phyloP scores from a whole-genome alignment of 2,329 filamentous ascomycete genomes.

The Epichloe brachyelytri region DNA sequence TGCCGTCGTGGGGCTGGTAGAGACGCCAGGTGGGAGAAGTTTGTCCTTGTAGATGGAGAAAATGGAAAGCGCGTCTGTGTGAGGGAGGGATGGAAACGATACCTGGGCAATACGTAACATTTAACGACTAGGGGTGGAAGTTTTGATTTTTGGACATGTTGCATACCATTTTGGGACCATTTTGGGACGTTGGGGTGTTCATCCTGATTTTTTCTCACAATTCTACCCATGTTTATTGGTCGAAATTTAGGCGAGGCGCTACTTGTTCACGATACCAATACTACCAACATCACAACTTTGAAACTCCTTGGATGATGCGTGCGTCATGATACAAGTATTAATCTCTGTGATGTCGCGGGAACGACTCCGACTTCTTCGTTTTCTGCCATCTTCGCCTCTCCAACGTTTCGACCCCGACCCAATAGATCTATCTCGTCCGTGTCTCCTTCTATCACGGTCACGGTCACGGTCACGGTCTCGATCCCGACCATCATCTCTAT shows the following conservation, averaged over 20 bases:
- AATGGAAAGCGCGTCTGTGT: constrained; percentile 54
- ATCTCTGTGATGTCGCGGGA: constrained; percentile 9
- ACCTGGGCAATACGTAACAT: constrained; percentile 36
- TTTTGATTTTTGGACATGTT: neutral
- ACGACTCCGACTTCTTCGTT: constrained; percentile 17
- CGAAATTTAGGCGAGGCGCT: neutral
- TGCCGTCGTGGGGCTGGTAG: constrained; percentile 62
- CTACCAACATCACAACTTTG: neutral
- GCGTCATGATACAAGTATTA: constrained; percentile 1
- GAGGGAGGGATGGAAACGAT: constrained; percentile 73
- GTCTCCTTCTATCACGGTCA: constrained; percentile 14
- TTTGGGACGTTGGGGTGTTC: neutral
- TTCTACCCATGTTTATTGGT: neutral
- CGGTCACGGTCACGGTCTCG: constrained; percentile 2
- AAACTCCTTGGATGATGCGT: neutral
- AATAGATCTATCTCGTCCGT: constrained; percentile 16
- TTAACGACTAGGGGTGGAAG: neutral
- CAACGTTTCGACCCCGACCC: constrained; percentile 15
- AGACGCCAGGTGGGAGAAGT: constrained; percentile 81
- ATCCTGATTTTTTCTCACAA: neutral
- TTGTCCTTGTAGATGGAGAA: constrained; percentile 54
- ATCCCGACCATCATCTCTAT: constrained; percentile 14
- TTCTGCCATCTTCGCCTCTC: constrained; percentile 16
- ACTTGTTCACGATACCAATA: neutral
- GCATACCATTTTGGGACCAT: neutral